phyloP scores from a whole-genome alignment of 2,329 filamentous ascomycete genomes.

The Aureobasidium sp. region DNA sequence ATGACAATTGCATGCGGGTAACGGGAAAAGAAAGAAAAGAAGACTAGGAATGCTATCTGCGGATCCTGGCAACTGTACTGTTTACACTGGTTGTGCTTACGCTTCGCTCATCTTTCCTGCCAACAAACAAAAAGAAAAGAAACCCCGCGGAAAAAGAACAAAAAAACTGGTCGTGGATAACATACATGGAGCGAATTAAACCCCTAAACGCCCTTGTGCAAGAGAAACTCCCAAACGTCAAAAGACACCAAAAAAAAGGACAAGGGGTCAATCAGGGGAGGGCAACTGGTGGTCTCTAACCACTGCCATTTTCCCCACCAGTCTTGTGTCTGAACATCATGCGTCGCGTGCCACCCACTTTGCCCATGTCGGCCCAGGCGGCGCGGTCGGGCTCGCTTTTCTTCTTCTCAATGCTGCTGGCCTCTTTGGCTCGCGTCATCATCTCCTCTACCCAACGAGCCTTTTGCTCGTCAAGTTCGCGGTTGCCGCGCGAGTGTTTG shows the following conservation, averaged over 20 bases:
- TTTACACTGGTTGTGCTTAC: not conserved
- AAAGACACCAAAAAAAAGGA: not conserved
- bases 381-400: constrained; percentile 21
- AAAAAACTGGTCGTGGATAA: not conserved
- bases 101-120: not conserved
- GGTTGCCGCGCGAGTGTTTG: constrained; percentile 30
- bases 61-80: not conserved
- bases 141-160: not conserved
- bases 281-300: not conserved
- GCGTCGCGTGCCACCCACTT: constrained; percentile 65
- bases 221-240: not conserved
- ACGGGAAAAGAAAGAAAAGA: not conserved
- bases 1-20: too few species aligned
- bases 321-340: constrained; percentile 38
- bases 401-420: constrained; percentile 50
- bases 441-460: constrained; percentile 76
- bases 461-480: constrained; percentile 56
- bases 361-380: constrained; percentile 62
- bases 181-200: not conserved
- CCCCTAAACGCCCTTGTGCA: not conserved
- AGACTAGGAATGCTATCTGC: not conserved
- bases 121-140: not conserved
- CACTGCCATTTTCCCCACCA: not conserved
- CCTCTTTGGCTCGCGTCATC: constrained; percentile 69
- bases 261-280: not conserved